These are phyloP conservation scores for Pythium insidiosum DNA, from an alignment of 352 stramenopile genomes.

Conservation along the genomic window DNA sequence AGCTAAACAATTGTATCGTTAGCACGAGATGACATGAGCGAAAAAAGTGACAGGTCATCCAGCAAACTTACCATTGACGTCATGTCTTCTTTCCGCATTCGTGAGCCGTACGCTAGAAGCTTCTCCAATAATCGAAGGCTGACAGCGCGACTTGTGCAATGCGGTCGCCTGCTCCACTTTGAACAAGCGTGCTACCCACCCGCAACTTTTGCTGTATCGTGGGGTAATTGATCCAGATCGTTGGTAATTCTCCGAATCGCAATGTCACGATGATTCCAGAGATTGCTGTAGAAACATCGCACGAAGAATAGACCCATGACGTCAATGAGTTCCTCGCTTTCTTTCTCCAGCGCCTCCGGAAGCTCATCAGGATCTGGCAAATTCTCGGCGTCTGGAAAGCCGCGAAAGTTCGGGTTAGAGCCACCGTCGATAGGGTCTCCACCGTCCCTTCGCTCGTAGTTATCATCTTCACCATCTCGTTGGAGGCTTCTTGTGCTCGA, in stretches of 20 bases:
- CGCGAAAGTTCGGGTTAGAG: slow-evolving; percentile 44
- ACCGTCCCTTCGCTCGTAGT: too few relatives aligned
- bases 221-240: slow-evolving; percentile 47
- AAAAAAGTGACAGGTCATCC: background rate
- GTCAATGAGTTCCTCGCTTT: slow-evolving; percentile 67
- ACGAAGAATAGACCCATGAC: slow-evolving; percentile 75
- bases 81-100: slow-evolving; percentile 54
- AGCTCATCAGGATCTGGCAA: slow-evolving; percentile 70
- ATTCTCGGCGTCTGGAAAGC: slow-evolving; percentile 59
- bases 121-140: slow-evolving; percentile 58
- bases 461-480: slow-evolving; percentile 12
- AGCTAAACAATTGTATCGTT: slow-evolving; percentile 39
- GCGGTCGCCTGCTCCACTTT: slow-evolving; percentile 61
- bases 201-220: slow-evolving; percentile 44
- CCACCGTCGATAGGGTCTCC: slow-evolving; percentile 16
- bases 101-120: slow-evolving; percentile 39
- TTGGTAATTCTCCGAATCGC: slow-evolving; percentile 82
- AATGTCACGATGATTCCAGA: slow-evolving; percentile 81
- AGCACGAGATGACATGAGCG: background rate
- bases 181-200: slow-evolving; percentile 57
- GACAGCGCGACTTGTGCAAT: slow-evolving; percentile 73
- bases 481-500: background rate
- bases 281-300: slow-evolving; percentile 79
- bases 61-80: slow-evolving; percentile 42
- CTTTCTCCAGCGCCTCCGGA: slow-evolving; percentile 50